Percentiles rank a stretch among this genome's conserved stretches.
phyloP scores from a whole-genome alignment of 202 grass and related monocot genomes.

The Elaeis oleifera region DNA sequence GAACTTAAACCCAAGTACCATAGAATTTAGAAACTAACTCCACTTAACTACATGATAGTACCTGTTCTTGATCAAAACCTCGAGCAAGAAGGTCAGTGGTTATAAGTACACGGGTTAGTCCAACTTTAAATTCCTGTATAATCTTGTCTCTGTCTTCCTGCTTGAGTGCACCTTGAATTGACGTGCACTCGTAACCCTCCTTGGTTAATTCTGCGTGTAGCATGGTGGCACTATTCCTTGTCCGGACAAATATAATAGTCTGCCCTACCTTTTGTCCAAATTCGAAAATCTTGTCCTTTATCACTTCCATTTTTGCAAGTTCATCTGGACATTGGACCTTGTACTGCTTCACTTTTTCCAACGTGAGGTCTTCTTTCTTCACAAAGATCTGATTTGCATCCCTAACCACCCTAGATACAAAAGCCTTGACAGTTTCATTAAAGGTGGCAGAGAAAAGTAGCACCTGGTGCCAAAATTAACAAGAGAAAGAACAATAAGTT shows the following conservation, averaged over 20 bases:
- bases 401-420: slow-evolving; percentile 74
- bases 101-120: slow-evolving; percentile 90
- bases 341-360: slow-evolving; percentile 96
- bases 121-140: slow-evolving; percentile 95
- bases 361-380: slow-evolving; percentile 88
- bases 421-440: slow-evolving; percentile 82
- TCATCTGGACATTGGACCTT: slow-evolving; percentile 79
- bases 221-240: slow-evolving; percentile 52
- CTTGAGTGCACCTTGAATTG: slow-evolving; percentile 80
- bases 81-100: slow-evolving; percentile 91
- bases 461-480: slow-evolving; percentile 31
- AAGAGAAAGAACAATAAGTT: not conserved
- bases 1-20: not conserved
- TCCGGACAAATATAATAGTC: slow-evolving; percentile 96
- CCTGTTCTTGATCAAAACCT: slow-evolving; percentile 97
- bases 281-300: slow-evolving; percentile 91
- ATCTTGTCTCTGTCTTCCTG: slow-evolving; percentile 81
- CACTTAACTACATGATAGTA: slow-evolving; percentile 17
- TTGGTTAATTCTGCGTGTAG: slow-evolving; percentile 56
- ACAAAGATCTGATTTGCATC: slow-evolving; percentile 95
- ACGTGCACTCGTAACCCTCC: slow-evolving; percentile 89
- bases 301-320: slow-evolving; percentile 70
- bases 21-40: no score
- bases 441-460: slow-evolving; percentile 98
- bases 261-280: slow-evolving; percentile 93